These are phyloP conservation scores for Tanacetum coccineum DNA, from an alignment of 129 eudicot species.

Conservation along the genomic window DNA sequence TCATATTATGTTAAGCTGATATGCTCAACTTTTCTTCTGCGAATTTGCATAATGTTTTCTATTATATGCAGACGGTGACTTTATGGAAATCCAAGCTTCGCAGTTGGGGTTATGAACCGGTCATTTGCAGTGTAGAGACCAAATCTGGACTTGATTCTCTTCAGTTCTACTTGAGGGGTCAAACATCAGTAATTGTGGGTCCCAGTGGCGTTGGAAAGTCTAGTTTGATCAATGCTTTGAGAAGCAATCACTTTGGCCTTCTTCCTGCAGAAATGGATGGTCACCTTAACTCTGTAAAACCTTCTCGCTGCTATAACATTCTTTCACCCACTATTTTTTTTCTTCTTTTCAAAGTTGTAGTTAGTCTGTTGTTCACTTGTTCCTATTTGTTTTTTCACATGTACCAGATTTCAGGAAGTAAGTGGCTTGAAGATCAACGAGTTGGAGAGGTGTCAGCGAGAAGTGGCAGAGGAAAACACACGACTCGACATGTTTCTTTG, in stretches of 20 bases:
- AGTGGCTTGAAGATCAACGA: conserved; percentile 93
- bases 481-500: conserved; percentile 91
- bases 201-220: conserved; percentile 99
- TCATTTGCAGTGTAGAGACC: conserved; percentile 82
- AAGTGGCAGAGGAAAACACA: conserved; percentile 97
- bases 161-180: conserved; percentile 56
- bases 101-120: conserved; percentile 77
- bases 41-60: conserved; percentile 17
- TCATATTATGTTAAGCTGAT: neutral
- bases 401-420: conserved; percentile 73
- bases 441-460: conserved; percentile 91
- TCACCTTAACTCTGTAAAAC: conserved; percentile 52
- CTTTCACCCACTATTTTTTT: neutral
- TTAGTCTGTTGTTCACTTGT: neutral
- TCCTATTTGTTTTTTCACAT: conserved; percentile 15
- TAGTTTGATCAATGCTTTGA: conserved; percentile 81
- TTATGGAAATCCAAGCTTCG: conserved; percentile 84
- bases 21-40: neutral
- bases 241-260: conserved; percentile 38
- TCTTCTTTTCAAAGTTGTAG: neutral
- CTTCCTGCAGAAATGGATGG: conserved; percentile 42
- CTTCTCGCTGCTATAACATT: conserved; percentile 14
- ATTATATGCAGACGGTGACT: conserved; percentile 42
- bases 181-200: conserved; percentile 92
- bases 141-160: conserved; percentile 67